Percentiles rank a stretch among this genome's conserved stretches.
Conservation (phyloP, 495 filamentous ascomycete genomes). For the Aspergillus leporis region DNA sequence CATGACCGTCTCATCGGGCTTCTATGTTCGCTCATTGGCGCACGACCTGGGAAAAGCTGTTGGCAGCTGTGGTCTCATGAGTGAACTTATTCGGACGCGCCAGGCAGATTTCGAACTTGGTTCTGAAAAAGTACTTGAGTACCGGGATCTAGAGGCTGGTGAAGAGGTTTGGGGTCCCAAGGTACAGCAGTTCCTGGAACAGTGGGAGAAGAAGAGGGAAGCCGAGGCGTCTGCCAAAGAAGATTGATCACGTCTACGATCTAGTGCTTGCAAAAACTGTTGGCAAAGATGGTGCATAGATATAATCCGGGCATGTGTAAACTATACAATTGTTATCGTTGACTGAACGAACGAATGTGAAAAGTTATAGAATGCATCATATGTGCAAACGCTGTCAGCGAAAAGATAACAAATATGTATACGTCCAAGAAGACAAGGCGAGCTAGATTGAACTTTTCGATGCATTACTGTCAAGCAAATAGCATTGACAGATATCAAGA, state of each 20-base stretch:
- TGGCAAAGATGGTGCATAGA: background rate
- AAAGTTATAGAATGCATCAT: background rate
- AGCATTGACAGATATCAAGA: background rate
- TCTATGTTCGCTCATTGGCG: slow-evolving; percentile 92
- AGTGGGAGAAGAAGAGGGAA: slow-evolving; percentile 53
- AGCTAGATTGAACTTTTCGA: background rate
- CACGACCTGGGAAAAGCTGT: slow-evolving; percentile 88
- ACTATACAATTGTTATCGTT: background rate
- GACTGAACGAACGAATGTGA: background rate
- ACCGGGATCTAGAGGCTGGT: slow-evolving; percentile 72
- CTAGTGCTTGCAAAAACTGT: background rate
- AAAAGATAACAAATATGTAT: background rate
- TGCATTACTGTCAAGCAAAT: background rate
- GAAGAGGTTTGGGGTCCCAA: slow-evolving; percentile 84
- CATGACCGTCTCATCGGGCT: slow-evolving; percentile 93
- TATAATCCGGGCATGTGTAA: background rate
- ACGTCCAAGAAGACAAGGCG: background rate
- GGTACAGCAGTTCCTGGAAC: slow-evolving; percentile 61
- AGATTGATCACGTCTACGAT: background rate
- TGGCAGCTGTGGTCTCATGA: slow-evolving; percentile 83
- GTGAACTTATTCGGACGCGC: slow-evolving; percentile 73
- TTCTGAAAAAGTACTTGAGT: slow-evolving; percentile 74
- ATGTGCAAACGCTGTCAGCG: background rate
- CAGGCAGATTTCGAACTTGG: slow-evolving; percentile 75
- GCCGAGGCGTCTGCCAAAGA: slow-evolving; percentile 19